Evolutionary conservation across 78 protist species (phyloP).

Genomic region (Dictyostelium citrinum): DNA sequence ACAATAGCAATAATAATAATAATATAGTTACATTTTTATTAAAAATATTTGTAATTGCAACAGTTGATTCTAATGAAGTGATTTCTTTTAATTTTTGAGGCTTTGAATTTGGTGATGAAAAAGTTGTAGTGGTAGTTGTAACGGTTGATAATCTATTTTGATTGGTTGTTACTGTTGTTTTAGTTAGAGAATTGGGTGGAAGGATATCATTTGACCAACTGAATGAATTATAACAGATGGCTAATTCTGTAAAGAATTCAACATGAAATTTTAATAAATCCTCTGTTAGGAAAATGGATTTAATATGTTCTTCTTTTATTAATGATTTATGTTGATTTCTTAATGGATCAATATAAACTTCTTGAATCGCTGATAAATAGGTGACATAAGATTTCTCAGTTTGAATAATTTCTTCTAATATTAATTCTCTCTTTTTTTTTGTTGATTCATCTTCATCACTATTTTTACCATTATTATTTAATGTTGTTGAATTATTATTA

Average conservation of each 20-base stretch:
- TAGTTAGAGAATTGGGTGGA: slow-evolving; percentile 22
- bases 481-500: not conserved
- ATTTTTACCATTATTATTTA: not conserved
- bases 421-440: slow-evolving; percentile 56
- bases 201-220: slow-evolving; percentile 5
- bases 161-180: not conserved
- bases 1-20: too few species aligned
- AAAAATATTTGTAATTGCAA: slow-evolving; percentile 11
- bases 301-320: not conserved
- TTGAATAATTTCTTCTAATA: slow-evolving; percentile 46
- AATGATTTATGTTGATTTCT: not conserved
- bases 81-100: not conserved
- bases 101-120: not conserved
- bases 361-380: slow-evolving; percentile 31
- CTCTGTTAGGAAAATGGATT: slow-evolving; percentile 2
- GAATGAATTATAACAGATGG: slow-evolving; percentile 38
- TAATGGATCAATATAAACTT: slow-evolving; percentile 41
- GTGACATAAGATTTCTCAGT: slow-evolving; percentile 55
- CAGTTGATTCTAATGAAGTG: slow-evolving; percentile 13
- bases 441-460: slow-evolving; percentile 13
- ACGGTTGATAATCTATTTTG: not conserved
- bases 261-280: slow-evolving; percentile 26
- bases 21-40: slow-evolving; percentile 59
- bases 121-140: slow-evolving; percentile 20
- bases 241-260: slow-evolving; percentile 54